Evolutionary conservation across 805 yeast genomes (phyloP), one percentile per base, ranked within the genome.

Genomic region (Barnettozyma populi): DNA sequence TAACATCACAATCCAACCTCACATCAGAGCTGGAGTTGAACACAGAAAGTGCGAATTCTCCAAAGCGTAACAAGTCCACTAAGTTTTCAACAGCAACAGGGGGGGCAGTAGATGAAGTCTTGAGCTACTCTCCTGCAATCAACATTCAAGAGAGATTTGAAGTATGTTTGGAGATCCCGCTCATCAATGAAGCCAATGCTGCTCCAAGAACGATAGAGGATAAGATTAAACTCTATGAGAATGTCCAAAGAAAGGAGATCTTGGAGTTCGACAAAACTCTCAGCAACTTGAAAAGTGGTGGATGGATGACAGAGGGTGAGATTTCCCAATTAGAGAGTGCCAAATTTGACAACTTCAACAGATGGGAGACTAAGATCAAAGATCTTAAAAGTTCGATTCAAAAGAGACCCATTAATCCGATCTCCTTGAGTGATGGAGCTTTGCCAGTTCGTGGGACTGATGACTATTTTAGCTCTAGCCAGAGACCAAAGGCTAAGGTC

Each of bases 221-320:
- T 24, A 48, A 48, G 41, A 50, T 58, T 7, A 45, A 49, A 34
- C 43, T 57, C 24, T 55, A 49, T 25, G 54, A 55, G 31, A 43
- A 36, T 25, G 53, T 57, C 27, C 61, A 57, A 41, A 40, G 43
- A 25, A 38, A 47, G 16, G 61, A 59, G 43, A 50, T 51, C 14
- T 21, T 32, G 7, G 63, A 52, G 38, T 53, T 53, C 36, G 44
- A 53, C 19, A 53, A 52, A 20, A 52, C 57, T 1, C 35, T 53
- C 18, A 32, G 46, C 19, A 47, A 52, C 34, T 37, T 59, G 13
- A 49, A 49, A 41, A 45, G 47, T n/a, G 48, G 61, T 46, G 63
- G 63, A 5, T 59, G 63, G 63, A 49, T 57, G 57, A 57, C 55
- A 24, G 50, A 50, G 16, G 44, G 36, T 18, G 61, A 59, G 42